phyloP scores from a whole-genome alignment of 2,329 filamentous ascomycete species.

The Beauveria medogensis region DNA sequence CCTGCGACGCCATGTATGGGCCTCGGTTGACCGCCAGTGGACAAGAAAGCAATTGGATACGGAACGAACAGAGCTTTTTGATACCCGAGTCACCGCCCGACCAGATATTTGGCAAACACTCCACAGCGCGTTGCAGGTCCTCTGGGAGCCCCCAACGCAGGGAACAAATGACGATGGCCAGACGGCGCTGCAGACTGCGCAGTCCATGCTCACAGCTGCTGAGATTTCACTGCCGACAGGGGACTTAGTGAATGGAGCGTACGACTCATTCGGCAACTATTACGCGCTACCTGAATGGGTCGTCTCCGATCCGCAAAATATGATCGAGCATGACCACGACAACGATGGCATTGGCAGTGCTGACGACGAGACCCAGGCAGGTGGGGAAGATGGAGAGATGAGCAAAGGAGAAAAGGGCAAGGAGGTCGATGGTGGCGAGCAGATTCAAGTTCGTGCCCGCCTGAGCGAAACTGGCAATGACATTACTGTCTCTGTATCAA shows the following conservation, averaged over 20 bases:
- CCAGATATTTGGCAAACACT: constrained; percentile 76
- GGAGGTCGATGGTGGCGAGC: constrained; percentile 42
- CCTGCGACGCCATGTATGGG: constrained; percentile 58
- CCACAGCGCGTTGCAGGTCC: constrained; percentile 55
- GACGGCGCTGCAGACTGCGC: constrained; percentile 56
- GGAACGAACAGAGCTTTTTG: constrained; percentile 80
- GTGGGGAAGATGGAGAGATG: constrained; percentile 27
- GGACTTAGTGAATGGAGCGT: constrained; percentile 61
- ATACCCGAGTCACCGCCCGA: constrained; percentile 73
- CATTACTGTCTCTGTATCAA: constrained; percentile 47
- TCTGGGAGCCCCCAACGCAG: constrained; percentile 49
- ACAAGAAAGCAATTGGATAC: constrained; percentile 58
- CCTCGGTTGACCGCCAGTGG: constrained; percentile 56
- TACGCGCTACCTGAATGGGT: constrained; percentile 63
- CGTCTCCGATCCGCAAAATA: constrained; percentile 56
- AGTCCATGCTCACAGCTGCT: constrained; percentile 70
- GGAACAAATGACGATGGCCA: constrained; percentile 20
- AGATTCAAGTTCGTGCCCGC: constrained; percentile 51
- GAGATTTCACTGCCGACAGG: constrained; percentile 69
- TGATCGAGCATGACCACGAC: constrained; percentile 31
- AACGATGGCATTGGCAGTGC: constrained; percentile 26
- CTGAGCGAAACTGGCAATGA: constrained; percentile 62
- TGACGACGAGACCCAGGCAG: constrained; percentile 29
- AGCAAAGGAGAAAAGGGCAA: constrained; percentile 53
- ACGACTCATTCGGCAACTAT: constrained; percentile 61